A percentile compares a stretch with the other conserved stretches of the same genome.
Conservation (phyloP, 768 basidiomycete genomes). For the Strobilomyces echinocephalus region DNA sequence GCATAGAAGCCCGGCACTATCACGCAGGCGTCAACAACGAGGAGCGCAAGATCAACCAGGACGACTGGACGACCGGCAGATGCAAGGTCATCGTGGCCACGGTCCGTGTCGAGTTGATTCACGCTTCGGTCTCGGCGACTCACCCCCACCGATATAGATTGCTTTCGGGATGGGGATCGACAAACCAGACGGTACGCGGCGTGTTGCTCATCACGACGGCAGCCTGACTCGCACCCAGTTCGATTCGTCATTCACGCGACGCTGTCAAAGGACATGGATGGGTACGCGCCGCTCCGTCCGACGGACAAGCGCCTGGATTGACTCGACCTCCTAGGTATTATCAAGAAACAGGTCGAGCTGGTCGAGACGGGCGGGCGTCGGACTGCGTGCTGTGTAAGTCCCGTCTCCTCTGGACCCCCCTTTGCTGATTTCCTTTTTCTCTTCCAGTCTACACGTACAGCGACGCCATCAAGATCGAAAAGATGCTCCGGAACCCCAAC, state of each 20-base stretch:
- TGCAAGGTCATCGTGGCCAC: conserved; percentile 90
- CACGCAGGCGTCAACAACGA: conserved; percentile 71
- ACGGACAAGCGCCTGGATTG: background rate
- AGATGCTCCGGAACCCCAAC: conserved; percentile 57
- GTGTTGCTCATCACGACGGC: background rate
- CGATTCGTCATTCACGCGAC: conserved; percentile 89
- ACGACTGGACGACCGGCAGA: conserved; percentile 68
- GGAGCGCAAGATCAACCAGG: conserved; percentile 60
- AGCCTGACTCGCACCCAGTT: conserved; percentile 42
- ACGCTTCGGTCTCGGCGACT: background rate
- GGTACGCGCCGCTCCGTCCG: conserved; percentile 40
- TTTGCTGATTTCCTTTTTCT: background rate
- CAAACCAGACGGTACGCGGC: conserved; percentile 62
- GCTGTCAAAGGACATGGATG: conserved; percentile 79
- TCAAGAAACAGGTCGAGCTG: conserved; percentile 96
- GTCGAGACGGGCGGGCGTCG: conserved; percentile 80
- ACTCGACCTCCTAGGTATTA: conserved; percentile 53
- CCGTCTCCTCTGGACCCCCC: background rate
- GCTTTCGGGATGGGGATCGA: conserved; percentile 99
- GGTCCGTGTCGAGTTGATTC: conserved; percentile 38
- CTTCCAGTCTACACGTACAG: conserved; percentile 56
- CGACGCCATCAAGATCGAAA: conserved; percentile 53
- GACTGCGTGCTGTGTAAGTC: conserved; percentile 81
- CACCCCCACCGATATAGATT: conserved; percentile 52
- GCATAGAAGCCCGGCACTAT: conserved; percentile 69